Evolutionary conservation across 768 basidiomycete species (phyloP).

Genomic region (Rhizopogon vulgaris): DNA sequence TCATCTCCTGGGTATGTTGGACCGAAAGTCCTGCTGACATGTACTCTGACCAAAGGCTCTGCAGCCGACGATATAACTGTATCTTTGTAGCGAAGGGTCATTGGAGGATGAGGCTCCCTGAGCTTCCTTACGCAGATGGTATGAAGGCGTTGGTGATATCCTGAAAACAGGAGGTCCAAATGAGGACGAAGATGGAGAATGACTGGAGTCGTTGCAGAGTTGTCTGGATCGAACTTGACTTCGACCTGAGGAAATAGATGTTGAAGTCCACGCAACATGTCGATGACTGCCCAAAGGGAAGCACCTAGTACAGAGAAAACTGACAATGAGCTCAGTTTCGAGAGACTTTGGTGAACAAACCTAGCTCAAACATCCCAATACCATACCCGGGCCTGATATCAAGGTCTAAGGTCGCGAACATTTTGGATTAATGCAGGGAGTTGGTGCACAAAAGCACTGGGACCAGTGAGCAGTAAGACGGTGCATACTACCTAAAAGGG

Average conservation of each 20-base stretch:
- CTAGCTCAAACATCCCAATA: constrained; percentile 74
- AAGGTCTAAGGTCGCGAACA: constrained; percentile 68
- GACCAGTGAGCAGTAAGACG: not conserved
- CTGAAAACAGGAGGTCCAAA: constrained; percentile 81
- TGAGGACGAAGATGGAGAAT: constrained; percentile 77
- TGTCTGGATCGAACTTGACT: constrained; percentile 74
- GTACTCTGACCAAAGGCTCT: constrained; percentile 55
- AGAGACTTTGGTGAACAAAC: constrained; percentile 27
- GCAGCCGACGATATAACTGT: constrained; percentile 53
- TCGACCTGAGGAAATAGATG: constrained; percentile 77
- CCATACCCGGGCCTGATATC: constrained; percentile 73
- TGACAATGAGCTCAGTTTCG: not conserved
- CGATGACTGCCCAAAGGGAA: constrained; percentile 74
- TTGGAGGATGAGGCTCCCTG: constrained; percentile 59
- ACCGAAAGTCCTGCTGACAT: constrained; percentile 69
- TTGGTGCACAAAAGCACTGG: not conserved
- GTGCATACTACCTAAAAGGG: constrained; percentile 5
- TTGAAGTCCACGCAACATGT: constrained; percentile 57
- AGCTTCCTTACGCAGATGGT: constrained; percentile 70
- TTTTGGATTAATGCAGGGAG: constrained; percentile 16
- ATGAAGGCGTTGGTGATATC: constrained; percentile 70
- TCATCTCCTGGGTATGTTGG: constrained; percentile 79
- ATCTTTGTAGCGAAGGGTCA: constrained; percentile 65
- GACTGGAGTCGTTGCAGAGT: constrained; percentile 63
- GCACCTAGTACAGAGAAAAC: constrained; percentile 38